These are phyloP conservation scores for Metschnikowia aberdeeniae DNA, from an alignment of 805 yeast species.

Conservation along the genomic window DNA sequence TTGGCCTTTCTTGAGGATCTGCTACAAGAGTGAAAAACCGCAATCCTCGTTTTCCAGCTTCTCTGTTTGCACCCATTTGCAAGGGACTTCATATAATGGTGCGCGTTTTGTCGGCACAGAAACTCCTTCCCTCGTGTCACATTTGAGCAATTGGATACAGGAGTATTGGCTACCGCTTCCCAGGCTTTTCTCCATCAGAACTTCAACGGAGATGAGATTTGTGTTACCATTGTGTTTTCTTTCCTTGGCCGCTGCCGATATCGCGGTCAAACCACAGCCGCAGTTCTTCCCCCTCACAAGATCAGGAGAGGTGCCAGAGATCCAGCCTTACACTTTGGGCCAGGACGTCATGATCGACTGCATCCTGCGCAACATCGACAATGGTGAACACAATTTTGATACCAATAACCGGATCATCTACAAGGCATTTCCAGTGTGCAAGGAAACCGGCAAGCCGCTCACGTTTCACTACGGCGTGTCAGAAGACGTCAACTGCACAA, in stretches of 20 bases:
- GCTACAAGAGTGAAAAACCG: too few species aligned
- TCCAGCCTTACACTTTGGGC: conserved; percentile 35
- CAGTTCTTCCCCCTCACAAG: conserved; percentile 37
- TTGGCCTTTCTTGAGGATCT: too few species aligned
- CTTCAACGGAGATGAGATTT: not conserved
- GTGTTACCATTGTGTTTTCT: not conserved
- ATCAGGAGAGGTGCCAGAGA: conserved; percentile 35
- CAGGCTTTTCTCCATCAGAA: too few species aligned
- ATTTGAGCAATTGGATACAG: not conserved
- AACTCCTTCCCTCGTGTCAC: not conserved
- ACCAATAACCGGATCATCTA: conserved; percentile 56
- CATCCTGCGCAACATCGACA: conserved; percentile 63
- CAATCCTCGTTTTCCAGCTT: too few species aligned
- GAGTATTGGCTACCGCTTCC: not conserved
- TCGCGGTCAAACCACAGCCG: not conserved
- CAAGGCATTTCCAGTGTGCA: conserved; percentile 55
- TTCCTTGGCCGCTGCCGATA: not conserved
- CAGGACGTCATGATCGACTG: conserved; percentile 53
- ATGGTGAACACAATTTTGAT: conserved; percentile 73
- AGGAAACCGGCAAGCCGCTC: conserved; percentile 60
- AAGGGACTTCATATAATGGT: not conserved
- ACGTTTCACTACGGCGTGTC: conserved; percentile 49
- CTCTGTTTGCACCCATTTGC: not conserved
- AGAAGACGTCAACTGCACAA: conserved; percentile 56
- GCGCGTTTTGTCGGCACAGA: conserved; percentile 1